Evolutionary conservation across 345 rosid species (phyloP), one percentile per base, ranked within the genome.

Genomic region (Citrus trifoliata): DNA sequence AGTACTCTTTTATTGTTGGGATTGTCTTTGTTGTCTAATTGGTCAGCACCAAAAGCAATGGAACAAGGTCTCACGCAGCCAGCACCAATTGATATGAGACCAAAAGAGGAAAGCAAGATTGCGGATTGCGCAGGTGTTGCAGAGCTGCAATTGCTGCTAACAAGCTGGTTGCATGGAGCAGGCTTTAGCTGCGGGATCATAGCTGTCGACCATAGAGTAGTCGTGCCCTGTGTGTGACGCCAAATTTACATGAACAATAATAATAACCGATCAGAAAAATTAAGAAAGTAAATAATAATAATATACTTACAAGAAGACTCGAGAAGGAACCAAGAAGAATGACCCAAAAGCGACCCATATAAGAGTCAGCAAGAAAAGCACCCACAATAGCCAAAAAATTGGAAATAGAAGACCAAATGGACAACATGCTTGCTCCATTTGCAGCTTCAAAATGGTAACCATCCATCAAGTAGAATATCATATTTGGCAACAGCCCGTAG

Each of bases 1-100:
- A 85, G 7, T 21, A 79, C 59, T 40, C 81, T 70, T 33, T 79
- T 71, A 25, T 76, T 83, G 25, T 74, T 75, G 19, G 79, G 79
- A 64, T 79, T 74, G 5, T 67, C 82, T 53, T 33, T 37, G 59
- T 63, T 51, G 28, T 78, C 71, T 6, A 87, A 37, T 67, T 87
- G 89, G 32, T 87, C 87, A 1, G 89, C 86, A 22, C 84, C 83
- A 18, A 82, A 84, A 1, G 87, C 85, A 1, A 81, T 27, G 3
- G 85, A 80, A 67, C 85, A 82, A 1, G 87, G 82, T 28, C 86
- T 78, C 16, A 84, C 51, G 42, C 85, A 78, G 37, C 86, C 83
- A 3, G 86, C 83, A 32, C 85, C 86, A 2, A 82, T 33, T 18
- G 86, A 81, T 7, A 83, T 72, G 71, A 87, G 75, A 32, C n/a